These are phyloP conservation scores for Monilinia fructicola DNA, from an alignment of 2,329 filamentous ascomycete genomes.

Conservation along the genomic window DNA sequence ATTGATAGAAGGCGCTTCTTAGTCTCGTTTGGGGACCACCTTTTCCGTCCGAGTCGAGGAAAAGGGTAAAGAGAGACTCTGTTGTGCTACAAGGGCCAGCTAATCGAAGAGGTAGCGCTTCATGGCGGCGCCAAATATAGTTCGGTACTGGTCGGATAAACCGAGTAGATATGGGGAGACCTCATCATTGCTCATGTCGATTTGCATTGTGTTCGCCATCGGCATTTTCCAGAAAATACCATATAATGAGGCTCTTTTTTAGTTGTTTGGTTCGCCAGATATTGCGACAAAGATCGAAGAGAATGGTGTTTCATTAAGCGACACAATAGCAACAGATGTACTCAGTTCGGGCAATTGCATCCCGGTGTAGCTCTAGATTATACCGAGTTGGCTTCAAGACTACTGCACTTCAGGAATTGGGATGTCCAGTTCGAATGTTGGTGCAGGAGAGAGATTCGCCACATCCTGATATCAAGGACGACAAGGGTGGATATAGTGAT, in stretches of 20 bases:
- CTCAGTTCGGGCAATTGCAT: neutral
- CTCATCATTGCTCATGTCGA: neutral
- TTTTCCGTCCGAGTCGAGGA: too few relatives aligned
- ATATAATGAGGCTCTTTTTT: neutral
- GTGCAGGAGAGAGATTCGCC: constrained; percentile 60
- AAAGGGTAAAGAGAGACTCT: too few relatives aligned
- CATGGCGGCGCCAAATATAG: too few relatives aligned
- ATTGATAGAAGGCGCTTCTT: too few relatives aligned
- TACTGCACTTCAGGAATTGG: neutral
- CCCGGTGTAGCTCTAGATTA: neutral
- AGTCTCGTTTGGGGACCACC: too few relatives aligned
- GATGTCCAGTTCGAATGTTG: constrained; percentile 44
- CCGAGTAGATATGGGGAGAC: neutral
- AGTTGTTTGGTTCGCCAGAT: neutral
- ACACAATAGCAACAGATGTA: too few relatives aligned
- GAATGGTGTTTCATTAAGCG: neutral
- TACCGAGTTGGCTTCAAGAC: neutral
- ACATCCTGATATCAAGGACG: constrained; percentile 50
- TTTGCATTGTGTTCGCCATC: neutral
- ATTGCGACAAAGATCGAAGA: neutral
- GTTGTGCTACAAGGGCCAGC: too few relatives aligned
- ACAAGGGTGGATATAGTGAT: constrained; percentile 54
- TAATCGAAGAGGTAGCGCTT: too few relatives aligned
- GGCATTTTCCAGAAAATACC: neutral
- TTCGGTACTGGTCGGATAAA: too few relatives aligned